phyloP scores from a whole-genome alignment of 495 filamentous ascomycete species.

The Aspergillus homomorphus region DNA sequence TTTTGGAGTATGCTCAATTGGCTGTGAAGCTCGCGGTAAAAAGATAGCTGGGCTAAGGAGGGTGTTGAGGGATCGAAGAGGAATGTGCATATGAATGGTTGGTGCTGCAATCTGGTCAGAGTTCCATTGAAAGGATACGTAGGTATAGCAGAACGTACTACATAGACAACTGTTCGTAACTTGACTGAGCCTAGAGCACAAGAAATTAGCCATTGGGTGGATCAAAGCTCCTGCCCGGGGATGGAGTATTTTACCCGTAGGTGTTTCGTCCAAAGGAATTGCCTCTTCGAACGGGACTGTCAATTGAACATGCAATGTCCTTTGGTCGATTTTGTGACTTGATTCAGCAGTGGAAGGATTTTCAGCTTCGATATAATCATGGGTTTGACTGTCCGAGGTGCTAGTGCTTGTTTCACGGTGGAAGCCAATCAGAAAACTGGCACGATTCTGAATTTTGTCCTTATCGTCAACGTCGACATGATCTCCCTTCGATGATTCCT shows the following conservation, averaged over 20 bases:
- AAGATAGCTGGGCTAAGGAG: conserved; percentile 59
- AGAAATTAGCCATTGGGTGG: conserved; percentile 4
- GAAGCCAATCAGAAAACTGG: conserved; percentile 71
- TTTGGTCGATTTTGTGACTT: conserved; percentile 45
- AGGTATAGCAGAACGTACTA: conserved; percentile 37
- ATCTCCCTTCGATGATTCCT: background rate
- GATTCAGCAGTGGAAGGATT: conserved; percentile 17
- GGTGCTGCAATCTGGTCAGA: conserved; percentile 43
- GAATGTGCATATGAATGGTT: conserved; percentile 89
- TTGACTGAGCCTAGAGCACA: conserved; percentile 31
- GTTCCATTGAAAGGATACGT: background rate
- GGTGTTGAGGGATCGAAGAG: conserved; percentile 72
- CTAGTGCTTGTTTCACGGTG: conserved; percentile 59
- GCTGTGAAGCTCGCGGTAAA: conserved; percentile 80
- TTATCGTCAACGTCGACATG: background rate
- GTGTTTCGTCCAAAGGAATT: conserved; percentile 15
- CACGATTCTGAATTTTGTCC: conserved; percentile 25
- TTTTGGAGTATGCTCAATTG: conserved; percentile 77
- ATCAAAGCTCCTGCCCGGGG: background rate
- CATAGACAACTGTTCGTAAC: conserved; percentile 70
- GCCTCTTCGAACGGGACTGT: conserved; percentile 14
- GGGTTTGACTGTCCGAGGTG: conserved; percentile 22
- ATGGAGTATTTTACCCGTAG: conserved; percentile 14
- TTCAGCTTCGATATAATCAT: conserved; percentile 28
- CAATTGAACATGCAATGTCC: conserved; percentile 49